These are phyloP conservation scores for Pleurostoma richardsiae DNA, from an alignment of 2,329 filamentous ascomycete genomes.

Conservation along the genomic window DNA sequence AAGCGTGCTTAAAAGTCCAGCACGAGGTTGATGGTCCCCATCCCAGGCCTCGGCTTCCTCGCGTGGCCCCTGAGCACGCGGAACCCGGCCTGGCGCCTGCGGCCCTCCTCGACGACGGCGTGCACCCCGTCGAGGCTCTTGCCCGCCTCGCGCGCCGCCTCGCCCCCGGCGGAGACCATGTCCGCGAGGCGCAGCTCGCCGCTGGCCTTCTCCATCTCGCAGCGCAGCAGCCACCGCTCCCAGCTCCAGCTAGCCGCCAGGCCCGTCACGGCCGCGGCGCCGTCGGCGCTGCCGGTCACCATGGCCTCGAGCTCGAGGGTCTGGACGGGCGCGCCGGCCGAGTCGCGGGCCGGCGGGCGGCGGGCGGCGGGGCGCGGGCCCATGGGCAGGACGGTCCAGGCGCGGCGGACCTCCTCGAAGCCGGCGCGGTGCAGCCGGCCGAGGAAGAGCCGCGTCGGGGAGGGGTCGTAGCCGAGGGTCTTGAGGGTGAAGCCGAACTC, in stretches of 20 bases:
- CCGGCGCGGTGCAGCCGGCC: conserved; percentile 67
- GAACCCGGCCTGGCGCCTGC: conserved; percentile 53
- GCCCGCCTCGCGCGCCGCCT: conserved; percentile 49
- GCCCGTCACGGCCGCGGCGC: conserved; percentile 71
- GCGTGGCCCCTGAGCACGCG: conserved; percentile 60
- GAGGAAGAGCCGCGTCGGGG: conserved; percentile 77
- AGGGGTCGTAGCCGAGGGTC: conserved; percentile 84
- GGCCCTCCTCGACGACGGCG: conserved; percentile 59
- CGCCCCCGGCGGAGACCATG: conserved; percentile 40
- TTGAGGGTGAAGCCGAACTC: conserved; percentile 90
- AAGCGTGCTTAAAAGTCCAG: conserved; percentile 11
- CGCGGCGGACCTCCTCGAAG: conserved; percentile 75
- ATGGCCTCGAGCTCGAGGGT: conserved; percentile 57
- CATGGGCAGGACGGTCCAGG: conserved; percentile 87
- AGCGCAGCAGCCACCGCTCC: conserved; percentile 92
- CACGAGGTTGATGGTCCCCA: conserved; percentile 32
- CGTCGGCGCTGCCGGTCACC: conserved; percentile 63
- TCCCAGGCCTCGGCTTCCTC: conserved; percentile 47
- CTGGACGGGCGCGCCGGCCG: conserved; percentile 29
- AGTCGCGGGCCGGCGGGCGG: conserved; percentile 20
- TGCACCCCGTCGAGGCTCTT: conserved; percentile 57
- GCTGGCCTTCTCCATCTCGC: conserved; percentile 74
- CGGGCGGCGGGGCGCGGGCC: conserved; percentile 44
- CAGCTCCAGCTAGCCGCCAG: conserved; percentile 84
- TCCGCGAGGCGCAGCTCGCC: conserved; percentile 57